These are phyloP conservation scores for Yarrowia sp. DNA, from an alignment of 805 yeast genomes.

Conservation along the genomic window DNA sequence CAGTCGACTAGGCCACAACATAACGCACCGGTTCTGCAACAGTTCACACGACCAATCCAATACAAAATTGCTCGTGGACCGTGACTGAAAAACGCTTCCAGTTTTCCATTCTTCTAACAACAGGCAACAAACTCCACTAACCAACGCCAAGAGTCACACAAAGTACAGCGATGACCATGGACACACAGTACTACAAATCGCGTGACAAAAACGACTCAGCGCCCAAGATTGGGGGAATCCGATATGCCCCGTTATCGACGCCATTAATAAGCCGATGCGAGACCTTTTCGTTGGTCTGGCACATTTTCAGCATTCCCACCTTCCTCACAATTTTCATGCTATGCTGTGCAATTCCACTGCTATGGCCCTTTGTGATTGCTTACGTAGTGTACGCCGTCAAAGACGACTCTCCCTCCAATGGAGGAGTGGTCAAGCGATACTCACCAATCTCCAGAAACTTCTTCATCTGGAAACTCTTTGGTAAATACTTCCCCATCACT, in stretches of 20 bases:
- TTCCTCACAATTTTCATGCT: slow-evolving; percentile 47
- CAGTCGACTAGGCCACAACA: neutral
- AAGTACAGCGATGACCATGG: neutral
- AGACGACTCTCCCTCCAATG: slow-evolving; percentile 72
- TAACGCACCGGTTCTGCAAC: neutral
- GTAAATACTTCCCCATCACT: slow-evolving; percentile 73
- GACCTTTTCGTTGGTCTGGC: slow-evolving; percentile 69
- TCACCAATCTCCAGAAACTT: slow-evolving; percentile 56
- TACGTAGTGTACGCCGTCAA: slow-evolving; percentile 58
- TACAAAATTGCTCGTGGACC: neutral
- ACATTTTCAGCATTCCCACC: slow-evolving; percentile 63
- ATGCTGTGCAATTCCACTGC: slow-evolving; percentile 52
- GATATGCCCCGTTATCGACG: slow-evolving; percentile 26
- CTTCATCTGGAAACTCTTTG: slow-evolving; percentile 65
- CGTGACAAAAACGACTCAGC: slow-evolving; percentile 5
- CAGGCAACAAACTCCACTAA: neutral
- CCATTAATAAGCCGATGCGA: slow-evolving; percentile 50
- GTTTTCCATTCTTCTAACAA: neutral
- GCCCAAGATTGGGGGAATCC: slow-evolving; percentile 21
- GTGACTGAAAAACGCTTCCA: neutral
- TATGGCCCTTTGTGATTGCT: slow-evolving; percentile 66
- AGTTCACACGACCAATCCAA: neutral
- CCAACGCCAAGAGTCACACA: no score
- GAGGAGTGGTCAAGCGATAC: slow-evolving; percentile 57
- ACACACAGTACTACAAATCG: slow-evolving; percentile 21